Evolutionary conservation across 257 asterid genomes (phyloP), one percentile per base, ranked within the genome.

Genomic region (Jasminum sambac): DNA sequence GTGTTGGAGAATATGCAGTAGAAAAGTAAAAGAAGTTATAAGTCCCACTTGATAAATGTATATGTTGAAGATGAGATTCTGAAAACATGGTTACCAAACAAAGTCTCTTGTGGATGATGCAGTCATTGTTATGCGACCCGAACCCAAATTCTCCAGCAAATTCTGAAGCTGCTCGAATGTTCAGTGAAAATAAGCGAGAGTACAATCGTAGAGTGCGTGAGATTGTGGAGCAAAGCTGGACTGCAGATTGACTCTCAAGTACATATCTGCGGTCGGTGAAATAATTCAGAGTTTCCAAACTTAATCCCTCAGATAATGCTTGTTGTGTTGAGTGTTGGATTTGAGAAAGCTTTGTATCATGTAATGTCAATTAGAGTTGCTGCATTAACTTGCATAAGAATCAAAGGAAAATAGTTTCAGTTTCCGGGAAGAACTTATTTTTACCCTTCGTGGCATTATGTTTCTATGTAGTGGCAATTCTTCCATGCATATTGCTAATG

Each of bases 161-260:
- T 74, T 89, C 92, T 12, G 96, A 89, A 82, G 97, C 96, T 38
- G 97, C 97, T 63, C 87, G 92, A 58, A 44, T 91, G 88, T 91
- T 84, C 83, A 88, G 90, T 58, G 91, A 86, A 84, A 90, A 82
- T 42, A 88, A 88, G 83, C 83, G 95, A 8, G 96, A 90, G 11
- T 88, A 90, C 76, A 88, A 88, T 75, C 88, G 96, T 66, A 84
- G 82, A 83, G 92, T 89, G 58, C 82, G 87, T 78, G 95, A 87
- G 72, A 69, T 87, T 40, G 97, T 89, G 76, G 96, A 87, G 85
- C 96, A 87, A 80, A 90, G 97, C 89, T 90, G 95, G 97, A 86
- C 91, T 8, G 96, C 96, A 0, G 95, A 90, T 74, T 90, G 69
- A 84, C 24, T 48, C 39, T 61, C 69, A 6, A 11, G 44, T 11